These are phyloP conservation scores for Penicillium dipodomyicola DNA, from an alignment of 495 filamentous ascomycete species.

Conservation along the genomic window DNA sequence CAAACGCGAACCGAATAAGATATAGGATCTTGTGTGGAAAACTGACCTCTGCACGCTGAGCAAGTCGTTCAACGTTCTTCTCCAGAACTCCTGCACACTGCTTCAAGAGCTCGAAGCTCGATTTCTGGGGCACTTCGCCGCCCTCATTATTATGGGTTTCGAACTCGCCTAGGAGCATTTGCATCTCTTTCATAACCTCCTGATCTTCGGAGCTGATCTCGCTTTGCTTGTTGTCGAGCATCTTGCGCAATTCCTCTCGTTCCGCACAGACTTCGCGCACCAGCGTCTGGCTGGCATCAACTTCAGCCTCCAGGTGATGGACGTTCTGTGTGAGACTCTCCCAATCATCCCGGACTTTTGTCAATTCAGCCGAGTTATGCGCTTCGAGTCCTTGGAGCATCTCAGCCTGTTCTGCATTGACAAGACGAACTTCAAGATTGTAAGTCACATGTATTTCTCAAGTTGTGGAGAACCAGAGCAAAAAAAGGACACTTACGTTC, in stretches of 20 bases:
- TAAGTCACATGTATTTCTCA: conserved; percentile 25
- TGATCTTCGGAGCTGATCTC: conserved; percentile 42
- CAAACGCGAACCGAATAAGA: conserved; percentile 1
- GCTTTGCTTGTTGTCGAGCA: conserved; percentile 42
- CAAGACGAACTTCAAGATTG: conserved; percentile 38
- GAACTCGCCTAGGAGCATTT: conserved; percentile 43
- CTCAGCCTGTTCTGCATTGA: conserved; percentile 50
- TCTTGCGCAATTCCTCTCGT: conserved; percentile 43
- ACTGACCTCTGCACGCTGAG: conserved; percentile 50
- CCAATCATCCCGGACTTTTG: conserved; percentile 46
- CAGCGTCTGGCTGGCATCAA: conserved; percentile 40
- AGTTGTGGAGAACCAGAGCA: not conserved
- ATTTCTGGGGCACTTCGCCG: conserved; percentile 35
- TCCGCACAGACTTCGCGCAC: conserved; percentile 44
- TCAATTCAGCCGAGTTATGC: conserved; percentile 42
- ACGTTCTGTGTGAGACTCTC: conserved; percentile 41
- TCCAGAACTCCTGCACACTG: conserved; percentile 46
- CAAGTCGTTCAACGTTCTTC: conserved; percentile 46
- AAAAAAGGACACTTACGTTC: conserved; percentile 34
- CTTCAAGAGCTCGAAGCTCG: conserved; percentile 42
- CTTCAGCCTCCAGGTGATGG: conserved; percentile 41
- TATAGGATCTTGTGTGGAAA: not conserved
- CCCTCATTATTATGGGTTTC: conserved; percentile 35
- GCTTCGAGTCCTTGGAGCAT: conserved; percentile 49
- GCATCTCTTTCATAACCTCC: conserved; percentile 45